Conservation (phyloP, 2,329 filamentous ascomycete genomes). For the Trichoderma brevicompactum region DNA sequence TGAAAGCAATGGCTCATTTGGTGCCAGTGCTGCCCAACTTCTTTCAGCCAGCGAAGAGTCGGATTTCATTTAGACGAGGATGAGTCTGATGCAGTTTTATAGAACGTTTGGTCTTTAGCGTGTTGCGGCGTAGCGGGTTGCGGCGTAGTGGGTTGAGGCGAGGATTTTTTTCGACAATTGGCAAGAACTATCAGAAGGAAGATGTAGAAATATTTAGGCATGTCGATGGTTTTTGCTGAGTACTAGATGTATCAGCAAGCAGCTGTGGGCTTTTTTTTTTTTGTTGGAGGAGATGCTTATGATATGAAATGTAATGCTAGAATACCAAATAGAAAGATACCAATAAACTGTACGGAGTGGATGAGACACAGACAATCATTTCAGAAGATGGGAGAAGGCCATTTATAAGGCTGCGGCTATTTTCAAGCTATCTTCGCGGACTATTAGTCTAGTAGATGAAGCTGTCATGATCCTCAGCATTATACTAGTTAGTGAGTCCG, state of each 20-base stretch:
- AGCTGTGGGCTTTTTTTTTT: background rate
- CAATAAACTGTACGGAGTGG: conserved; percentile 8
- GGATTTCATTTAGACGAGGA: conserved; percentile 35
- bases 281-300: background rate
- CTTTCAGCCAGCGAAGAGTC: conserved; percentile 37
- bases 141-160: background rate
- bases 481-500: background rate
- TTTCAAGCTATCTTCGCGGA: background rate
- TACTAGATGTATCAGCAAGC: background rate
- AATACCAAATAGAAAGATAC: conserved; percentile 23
- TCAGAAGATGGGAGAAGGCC: background rate
- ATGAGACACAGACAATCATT: background rate
- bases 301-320: conserved; percentile 13
- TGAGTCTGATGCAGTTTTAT: background rate
- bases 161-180: conserved; percentile 13
- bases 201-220: conserved; percentile 6
- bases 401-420: background rate
- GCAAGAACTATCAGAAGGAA: background rate
- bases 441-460: background rate
- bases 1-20: background rate
- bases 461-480: background rate
- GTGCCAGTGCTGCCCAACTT: background rate
- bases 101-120: background rate
- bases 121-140: background rate
- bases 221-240: background rate